A percentile compares a stretch with the other conserved stretches of the same genome.
These are phyloP conservation scores for Rosa hybrid DNA, from an alignment of 331 rosid species.

Conservation along the genomic window DNA sequence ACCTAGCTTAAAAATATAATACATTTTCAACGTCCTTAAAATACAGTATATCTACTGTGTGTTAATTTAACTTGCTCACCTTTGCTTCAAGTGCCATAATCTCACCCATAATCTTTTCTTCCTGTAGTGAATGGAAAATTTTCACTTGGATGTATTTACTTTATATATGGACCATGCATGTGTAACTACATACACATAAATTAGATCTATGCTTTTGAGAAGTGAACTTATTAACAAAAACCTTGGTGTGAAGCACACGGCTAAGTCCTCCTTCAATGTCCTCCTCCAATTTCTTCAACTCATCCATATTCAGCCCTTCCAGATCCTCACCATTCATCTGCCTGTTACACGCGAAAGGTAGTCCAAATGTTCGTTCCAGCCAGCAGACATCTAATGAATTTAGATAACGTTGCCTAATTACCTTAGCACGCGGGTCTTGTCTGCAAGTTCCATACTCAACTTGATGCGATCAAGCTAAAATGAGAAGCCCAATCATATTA, in stretches of 20 bases:
- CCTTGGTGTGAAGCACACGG: constrained; percentile 55
- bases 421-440: constrained; percentile 49
- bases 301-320: constrained; percentile 45
- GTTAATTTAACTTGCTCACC: constrained; percentile 28
- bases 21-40: background rate
- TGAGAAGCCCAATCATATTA: background rate
- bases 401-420: background rate
- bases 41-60: background rate
- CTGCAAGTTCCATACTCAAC: constrained; percentile 49
- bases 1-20: background rate
- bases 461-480: constrained; percentile 37
- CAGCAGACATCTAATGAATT: background rate
- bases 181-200: background rate
- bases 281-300: constrained; percentile 45
- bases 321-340: constrained; percentile 58
- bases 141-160: background rate
- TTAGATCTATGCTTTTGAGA: background rate
- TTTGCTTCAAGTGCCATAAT: constrained; percentile 34
- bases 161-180: background rate
- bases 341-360: constrained; percentile 32
- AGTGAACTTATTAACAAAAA: background rate
- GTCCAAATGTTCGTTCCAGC: background rate
- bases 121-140: constrained; percentile 37
- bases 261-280: constrained; percentile 45
- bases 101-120: constrained; percentile 31